These are phyloP conservation scores for Candida lessepsii DNA, from an alignment of 805 yeast species.

Conservation along the genomic window DNA sequence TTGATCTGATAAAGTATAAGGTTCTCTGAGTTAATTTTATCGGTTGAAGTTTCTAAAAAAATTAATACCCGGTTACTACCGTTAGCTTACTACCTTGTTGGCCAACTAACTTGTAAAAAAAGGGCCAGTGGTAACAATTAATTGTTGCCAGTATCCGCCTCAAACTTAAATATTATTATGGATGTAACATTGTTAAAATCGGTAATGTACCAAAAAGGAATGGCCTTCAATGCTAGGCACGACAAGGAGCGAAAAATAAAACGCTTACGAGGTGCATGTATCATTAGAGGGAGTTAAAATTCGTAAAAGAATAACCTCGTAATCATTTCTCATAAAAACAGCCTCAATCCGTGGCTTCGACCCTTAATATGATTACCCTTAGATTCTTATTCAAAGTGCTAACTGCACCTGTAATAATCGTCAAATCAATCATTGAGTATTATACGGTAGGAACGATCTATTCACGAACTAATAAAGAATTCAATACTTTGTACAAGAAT, in stretches of 20 bases:
- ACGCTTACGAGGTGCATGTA: background rate
- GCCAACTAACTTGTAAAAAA: too few species aligned
- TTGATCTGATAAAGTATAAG: too few species aligned
- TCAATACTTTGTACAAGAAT: conserved; percentile 28
- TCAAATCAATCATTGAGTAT: conserved; percentile 23
- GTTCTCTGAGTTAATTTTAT: too few species aligned
- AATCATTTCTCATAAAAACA: background rate
- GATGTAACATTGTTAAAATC: too few species aligned
- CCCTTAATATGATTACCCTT: conserved; percentile 15
- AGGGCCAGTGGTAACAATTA: too few species aligned
- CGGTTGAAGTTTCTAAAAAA: too few species aligned
- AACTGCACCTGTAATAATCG: conserved; percentile 23
- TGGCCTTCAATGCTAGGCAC: background rate
- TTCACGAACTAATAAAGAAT: conserved; percentile 27
- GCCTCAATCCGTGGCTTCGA: background rate
- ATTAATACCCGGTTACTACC: too few species aligned
- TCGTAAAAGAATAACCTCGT: background rate
- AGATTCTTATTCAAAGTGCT: conserved; percentile 16
- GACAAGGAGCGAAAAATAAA: background rate
- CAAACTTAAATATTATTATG: too few species aligned
- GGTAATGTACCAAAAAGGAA: too few species aligned
- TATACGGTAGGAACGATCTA: conserved; percentile 34
- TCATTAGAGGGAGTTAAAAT: too few species aligned
- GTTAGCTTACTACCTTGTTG: too few species aligned
- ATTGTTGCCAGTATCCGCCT: too few species aligned